phyloP scores from a whole-genome alignment of 495 filamentous ascomycete species.

The Penicillium cinerascens region DNA sequence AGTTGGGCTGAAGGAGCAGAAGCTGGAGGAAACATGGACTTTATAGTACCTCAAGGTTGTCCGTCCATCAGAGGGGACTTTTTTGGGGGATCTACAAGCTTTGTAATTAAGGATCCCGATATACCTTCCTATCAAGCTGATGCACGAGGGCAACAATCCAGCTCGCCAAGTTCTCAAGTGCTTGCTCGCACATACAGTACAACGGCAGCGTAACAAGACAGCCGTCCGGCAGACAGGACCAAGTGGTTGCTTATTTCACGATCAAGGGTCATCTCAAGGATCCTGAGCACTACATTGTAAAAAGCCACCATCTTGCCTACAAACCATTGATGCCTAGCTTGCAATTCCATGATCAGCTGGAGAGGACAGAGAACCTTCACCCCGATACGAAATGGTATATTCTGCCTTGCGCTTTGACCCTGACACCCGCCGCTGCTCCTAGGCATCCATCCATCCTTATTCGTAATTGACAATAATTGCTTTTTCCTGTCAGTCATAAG shows the following conservation, averaged over 20 bases:
- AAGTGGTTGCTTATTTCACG: conserved; percentile 14
- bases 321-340: conserved; percentile 4
- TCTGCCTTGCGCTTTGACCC: conserved; percentile 26
- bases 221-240: too few relatives aligned
- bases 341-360: conserved; percentile 16
- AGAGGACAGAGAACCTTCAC: background rate
- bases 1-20: too few relatives aligned
- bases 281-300: conserved; percentile 53
- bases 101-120: too few relatives aligned
- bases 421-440: conserved; percentile 6
- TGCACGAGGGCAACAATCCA: too few relatives aligned
- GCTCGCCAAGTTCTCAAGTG: too few relatives aligned
- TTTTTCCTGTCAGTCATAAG: background rate
- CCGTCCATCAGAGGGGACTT: too few relatives aligned
- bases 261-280: conserved; percentile 46
- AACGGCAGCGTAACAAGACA: too few relatives aligned
- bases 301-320: background rate
- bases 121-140: too few relatives aligned
- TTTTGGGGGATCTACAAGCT: too few relatives aligned
- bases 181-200: too few relatives aligned
- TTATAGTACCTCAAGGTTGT: too few relatives aligned
- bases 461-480: background rate
- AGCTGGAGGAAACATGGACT: too few relatives aligned
- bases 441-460: background rate
- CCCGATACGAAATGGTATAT: conserved; percentile 5